A percentile compares a stretch with the other conserved stretches of the same genome.
Evolutionary conservation across 208 protist species (phyloP).

Genomic region (Leishmania martiniquensis): DNA sequence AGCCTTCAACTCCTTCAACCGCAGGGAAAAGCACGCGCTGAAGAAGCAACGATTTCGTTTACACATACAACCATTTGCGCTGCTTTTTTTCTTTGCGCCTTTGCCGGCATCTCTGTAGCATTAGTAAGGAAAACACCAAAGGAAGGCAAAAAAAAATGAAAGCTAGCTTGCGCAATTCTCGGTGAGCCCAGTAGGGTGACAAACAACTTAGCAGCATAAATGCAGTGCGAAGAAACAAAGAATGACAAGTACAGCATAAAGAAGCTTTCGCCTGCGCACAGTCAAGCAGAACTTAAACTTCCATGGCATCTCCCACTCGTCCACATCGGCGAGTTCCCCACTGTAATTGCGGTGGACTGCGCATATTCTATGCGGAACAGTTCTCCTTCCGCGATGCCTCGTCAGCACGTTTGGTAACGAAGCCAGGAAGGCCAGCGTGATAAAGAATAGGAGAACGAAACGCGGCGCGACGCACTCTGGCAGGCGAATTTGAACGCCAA

Average conservation of each 20-base stretch:
- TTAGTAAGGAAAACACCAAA: background rate
- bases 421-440: background rate
- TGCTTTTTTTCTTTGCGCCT: background rate
- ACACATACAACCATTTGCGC: background rate
- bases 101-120: background rate
- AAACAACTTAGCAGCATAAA: conserved; percentile 1
- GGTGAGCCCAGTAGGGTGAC: background rate
- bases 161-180: too few species aligned
- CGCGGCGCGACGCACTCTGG: background rate
- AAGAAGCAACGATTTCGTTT: background rate
- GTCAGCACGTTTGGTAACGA: background rate
- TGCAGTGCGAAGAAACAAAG: background rate
- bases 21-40: background rate
- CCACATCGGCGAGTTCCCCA: background rate
- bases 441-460: background rate
- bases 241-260: background rate
- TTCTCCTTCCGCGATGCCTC: background rate
- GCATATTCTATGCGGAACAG: background rate
- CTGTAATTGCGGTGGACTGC: background rate
- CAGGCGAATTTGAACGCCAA: too few species aligned
- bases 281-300: background rate
- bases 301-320: background rate
- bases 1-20: background rate
- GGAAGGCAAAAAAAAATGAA: background rate
- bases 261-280: background rate